Conservation (phyloP, 148 eudicot genomes). For the Chenopodium berlandieri region DNA sequence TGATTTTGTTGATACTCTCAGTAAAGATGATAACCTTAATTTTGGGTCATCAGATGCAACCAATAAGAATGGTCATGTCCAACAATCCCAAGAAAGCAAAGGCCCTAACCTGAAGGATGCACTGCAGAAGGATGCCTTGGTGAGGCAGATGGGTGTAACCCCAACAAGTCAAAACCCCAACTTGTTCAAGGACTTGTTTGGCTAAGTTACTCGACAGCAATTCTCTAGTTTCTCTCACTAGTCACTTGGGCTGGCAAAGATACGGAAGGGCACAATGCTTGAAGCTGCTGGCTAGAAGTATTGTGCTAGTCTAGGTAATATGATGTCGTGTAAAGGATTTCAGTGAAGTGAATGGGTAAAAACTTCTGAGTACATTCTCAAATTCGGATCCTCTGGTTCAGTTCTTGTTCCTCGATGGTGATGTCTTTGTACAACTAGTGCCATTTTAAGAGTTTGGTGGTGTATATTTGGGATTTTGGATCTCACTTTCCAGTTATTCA, state of each 20-base stretch:
- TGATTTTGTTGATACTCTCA: conserved; percentile 13
- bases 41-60: conserved; percentile 33
- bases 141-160: conserved; percentile 88
- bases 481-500: conserved; percentile 1
- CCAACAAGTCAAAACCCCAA: conserved; percentile 78
- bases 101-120: conserved; percentile 74
- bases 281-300: conserved; percentile 5
- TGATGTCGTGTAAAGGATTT: conserved; percentile 5
- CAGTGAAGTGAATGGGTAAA: conserved; percentile 1
- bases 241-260: no score
- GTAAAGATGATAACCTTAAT: conserved; percentile 23
- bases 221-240: conserved; percentile 6
- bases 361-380: background rate
- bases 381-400: background rate
- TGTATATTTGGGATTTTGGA: conserved; percentile 26
- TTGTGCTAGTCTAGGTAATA: conserved; percentile 1
- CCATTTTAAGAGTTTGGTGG: conserved; percentile 22
- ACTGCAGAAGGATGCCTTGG: conserved; percentile 76
- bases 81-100: conserved; percentile 41
- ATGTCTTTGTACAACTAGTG: conserved; percentile 12
- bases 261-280: background rate
- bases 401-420: conserved; percentile 21
- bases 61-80: conserved; percentile 29
- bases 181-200: conserved; percentile 81
- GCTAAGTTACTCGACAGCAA: conserved; percentile 33